phyloP scores from a whole-genome alignment of 768 basidiomycete genomes.

The Termitomyces sp. region DNA sequence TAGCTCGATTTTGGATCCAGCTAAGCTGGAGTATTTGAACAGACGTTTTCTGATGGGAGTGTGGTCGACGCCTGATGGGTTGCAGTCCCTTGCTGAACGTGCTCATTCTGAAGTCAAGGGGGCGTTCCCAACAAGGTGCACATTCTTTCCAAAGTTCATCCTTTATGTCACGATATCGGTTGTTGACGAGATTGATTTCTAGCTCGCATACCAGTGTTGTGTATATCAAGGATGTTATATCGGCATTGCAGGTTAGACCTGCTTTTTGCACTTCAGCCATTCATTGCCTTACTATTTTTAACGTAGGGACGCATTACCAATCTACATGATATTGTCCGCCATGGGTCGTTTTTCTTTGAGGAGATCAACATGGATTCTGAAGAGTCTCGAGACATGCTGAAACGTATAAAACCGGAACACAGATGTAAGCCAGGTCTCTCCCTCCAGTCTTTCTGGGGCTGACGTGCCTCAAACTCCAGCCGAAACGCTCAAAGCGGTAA shows the following conservation, averaged over 20 bases:
- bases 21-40: slow-evolving; percentile 84
- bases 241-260: slow-evolving; percentile 47
- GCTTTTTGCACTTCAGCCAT: not conserved
- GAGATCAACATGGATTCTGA: slow-evolving; percentile 54
- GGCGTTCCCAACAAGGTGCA: slow-evolving; percentile 56
- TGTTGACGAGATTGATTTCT: slow-evolving; percentile 2
- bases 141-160: not conserved
- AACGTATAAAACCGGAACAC: slow-evolving; percentile 32
- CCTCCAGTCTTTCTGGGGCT: slow-evolving; percentile 1
- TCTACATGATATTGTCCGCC: slow-evolving; percentile 61
- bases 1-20: slow-evolving; percentile 73
- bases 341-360: slow-evolving; percentile 76
- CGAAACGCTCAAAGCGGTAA: slow-evolving; percentile 27
- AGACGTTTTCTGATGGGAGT: slow-evolving; percentile 72
- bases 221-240: slow-evolving; percentile 62
- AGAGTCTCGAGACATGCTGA: slow-evolving; percentile 52
- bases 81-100: slow-evolving; percentile 48
- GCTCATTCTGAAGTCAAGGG: slow-evolving; percentile 49
- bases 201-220: slow-evolving; percentile 47
- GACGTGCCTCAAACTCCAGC: slow-evolving; percentile 13
- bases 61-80: slow-evolving; percentile 45
- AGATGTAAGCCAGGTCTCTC: slow-evolving; percentile 32
- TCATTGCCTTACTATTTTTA: not conserved
- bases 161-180: not conserved
- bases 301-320: slow-evolving; percentile 64